Base-by-base conservation (phyloP, 345 rosid genomes). In the Brassica juncea region DNA sequence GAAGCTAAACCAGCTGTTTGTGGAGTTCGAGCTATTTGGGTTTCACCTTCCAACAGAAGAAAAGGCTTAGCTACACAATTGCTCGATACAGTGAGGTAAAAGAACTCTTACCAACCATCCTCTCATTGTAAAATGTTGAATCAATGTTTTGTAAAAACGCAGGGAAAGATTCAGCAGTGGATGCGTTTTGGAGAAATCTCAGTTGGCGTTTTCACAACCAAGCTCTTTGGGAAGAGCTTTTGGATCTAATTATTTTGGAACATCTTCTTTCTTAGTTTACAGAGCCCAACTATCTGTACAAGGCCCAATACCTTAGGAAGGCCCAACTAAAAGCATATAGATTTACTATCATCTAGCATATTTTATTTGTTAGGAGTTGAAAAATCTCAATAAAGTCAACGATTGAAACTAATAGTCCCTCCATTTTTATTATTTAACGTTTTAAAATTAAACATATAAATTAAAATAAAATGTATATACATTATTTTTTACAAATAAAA, bases 1-100 rank as follows among this genome's bases (percentile, higher is more conserved):
- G 86, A 83, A 83, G 83, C 89, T 35, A 82, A 83, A 74, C 73
- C 83, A 0, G 93, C 88, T 80, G 59, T 84, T 14, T 95, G 97
- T 55, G 98, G 99, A 70, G 74, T 95, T 31, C 85, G 99, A 85
- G 99, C 93, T 3, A 82, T 93, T 52, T 93, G 99, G 99, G 94
- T 93, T 66, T 79, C 93, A 71, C 96, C 97, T 37, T 85, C 86
- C 52, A 89, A 90, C 81, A 86, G 98, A 85, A 88, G 93, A 82
- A 91, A 87, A 82, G 85, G 86, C 71, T 78, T 93, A 68, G 99
- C 98, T 4, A 88, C 83, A 32, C 82, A 47, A 19, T 87, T 95
- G 64, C 88, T 95, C 6, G 93, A 95, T 59, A 92, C 91, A 62
- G 84, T 79, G n/a, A 88, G 97, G 98, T 91, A 86, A 77, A 49